phyloP scores from a whole-genome alignment of 371 early-diverging fungal genomes.

The Mortierella sp. region DNA sequence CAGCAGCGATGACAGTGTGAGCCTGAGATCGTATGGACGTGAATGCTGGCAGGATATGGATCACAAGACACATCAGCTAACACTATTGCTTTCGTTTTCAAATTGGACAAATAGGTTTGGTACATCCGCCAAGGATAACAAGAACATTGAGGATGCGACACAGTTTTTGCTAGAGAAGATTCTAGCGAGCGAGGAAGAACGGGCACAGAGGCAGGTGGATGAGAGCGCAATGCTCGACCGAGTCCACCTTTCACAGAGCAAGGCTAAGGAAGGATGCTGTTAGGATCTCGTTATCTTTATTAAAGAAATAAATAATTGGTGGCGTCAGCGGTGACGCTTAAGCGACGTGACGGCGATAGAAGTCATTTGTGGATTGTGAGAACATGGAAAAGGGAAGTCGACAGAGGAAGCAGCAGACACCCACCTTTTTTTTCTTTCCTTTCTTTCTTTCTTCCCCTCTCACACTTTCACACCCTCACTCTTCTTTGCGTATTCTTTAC shows the following conservation, averaged over 20 bases:
- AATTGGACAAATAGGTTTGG: slow-evolving; percentile 63
- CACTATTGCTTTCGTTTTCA: not conserved
- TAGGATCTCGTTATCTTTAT: not conserved
- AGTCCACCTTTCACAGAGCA: slow-evolving; percentile 37
- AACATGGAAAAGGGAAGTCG: not conserved
- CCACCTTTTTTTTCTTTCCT: not conserved
- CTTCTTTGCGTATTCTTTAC: not conserved
- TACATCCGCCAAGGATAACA: slow-evolving; percentile 78
- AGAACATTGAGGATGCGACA: slow-evolving; percentile 75
- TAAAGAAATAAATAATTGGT: not conserved
- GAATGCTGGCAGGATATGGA: not conserved
- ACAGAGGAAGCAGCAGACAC: not conserved
- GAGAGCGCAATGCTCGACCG: slow-evolving; percentile 29
- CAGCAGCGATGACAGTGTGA: not conserved
- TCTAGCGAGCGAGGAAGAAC: slow-evolving; percentile 51
- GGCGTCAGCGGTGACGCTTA: slow-evolving; percentile 13
- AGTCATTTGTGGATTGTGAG: not conserved
- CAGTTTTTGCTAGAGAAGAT: slow-evolving; percentile 66
- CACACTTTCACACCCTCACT: not conserved
- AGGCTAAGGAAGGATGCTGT: slow-evolving; percentile 46
- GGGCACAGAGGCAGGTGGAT: slow-evolving; percentile 32
- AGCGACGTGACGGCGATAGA: slow-evolving; percentile 1
- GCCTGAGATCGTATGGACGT: not conserved
- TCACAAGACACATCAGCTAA: not conserved
- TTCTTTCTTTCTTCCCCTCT: not conserved